Base-by-base conservation (phyloP, 2,329 filamentous ascomycete genomes). In the Fonsecaea multimorphosa region DNA sequence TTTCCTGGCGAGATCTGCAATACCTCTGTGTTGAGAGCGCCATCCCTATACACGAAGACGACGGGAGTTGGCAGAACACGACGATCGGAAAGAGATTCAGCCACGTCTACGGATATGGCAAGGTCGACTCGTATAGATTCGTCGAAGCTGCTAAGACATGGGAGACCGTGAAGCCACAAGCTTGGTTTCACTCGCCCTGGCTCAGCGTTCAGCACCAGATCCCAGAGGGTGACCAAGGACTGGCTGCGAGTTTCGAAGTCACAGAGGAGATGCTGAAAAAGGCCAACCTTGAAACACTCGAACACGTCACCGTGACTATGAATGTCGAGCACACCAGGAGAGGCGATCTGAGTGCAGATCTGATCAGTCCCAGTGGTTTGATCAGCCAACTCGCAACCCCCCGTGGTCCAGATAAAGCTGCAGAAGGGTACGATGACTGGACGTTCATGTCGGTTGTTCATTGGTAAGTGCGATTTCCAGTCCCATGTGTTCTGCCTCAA, bases 371-470 rank as follows among this genome's bases (percentile, higher is more conserved):
- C 0, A 83, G 87, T 34, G 91, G 92, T 9, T 81, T 97, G 64
- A 83, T 92, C 69, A 97, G 92, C 75, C 89, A 97, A 74, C 86
- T 99, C 60, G 90, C 93, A 3, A 91, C 89, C 12, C 82, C 89
- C 1, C 90, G 95, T 70, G 84, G 84, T 66, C 78, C 86, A 24
- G 95, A 99, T 76, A 81, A 84, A 1, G 85, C 84, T 38, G 76
- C 80, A 0, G 78, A 80, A 24, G 95, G 95, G 8, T 99, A 98
- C 76, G 81, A 89, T 40, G 92, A 98, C 79, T 99, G 95, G 95
- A 98, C 94, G 0, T 99, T 99, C 74, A 99, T 99, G 95, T 96
- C 90, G 68, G 95, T 99, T 40, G 93, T 89, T 69, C 95, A 99
- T 77, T 99, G 93, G 91, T 93, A 84, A 78, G 89, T 78, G 29